Evolutionary conservation across 2,329 filamentous ascomycete species (phyloP), one percentile per base, ranked within the genome.

Genomic region (Verticillium zaregamsianum): DNA sequence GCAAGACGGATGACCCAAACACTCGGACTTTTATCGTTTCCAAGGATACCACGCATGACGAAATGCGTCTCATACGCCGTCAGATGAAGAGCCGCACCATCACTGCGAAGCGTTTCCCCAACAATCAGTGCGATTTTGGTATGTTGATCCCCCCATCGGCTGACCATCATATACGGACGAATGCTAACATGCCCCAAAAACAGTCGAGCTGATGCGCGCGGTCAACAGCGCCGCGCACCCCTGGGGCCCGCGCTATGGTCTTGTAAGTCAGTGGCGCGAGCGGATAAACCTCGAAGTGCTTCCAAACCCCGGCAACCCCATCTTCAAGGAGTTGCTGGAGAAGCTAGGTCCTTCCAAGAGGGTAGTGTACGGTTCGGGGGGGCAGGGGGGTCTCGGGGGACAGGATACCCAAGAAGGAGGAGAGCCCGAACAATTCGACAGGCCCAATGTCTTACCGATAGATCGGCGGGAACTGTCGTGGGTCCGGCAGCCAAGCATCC

Each of bases 401-500:
- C 11, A 58, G 37, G 39, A 15, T n/a, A 15, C 31, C 4, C 28
- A 4, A 28, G 25, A 33, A 15, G 6, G 17, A 32, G 58, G 39
- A 62, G 5, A 37, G 60, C 52, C 55, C 17, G 15, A 33, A 15
- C 7, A 31, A 14, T 14, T 37, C 15, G 55, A 23, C 14, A 59
- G 63, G 35, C 45, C 55, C 23, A 57, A 57, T 14, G 59, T 55
- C 37, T 23, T 49, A 11, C 45, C 20, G 20, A 25, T 23, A 8
- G 61, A 61, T 17, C 63, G 73, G 55, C 72, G 76, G 15, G 66
- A 73, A 28, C 64, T 64, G 39, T 69, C 71, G 28, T 77, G 70
- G 61, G 66, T 67, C 37, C 63, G 65, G n/a, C 64, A 66, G 12
- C 66, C 65, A 12, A 70, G 67, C 55, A 64, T 75, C n/a, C 75